These are phyloP conservation scores for Cyclocybe aegerita DNA, from an alignment of 768 basidiomycete genomes.

Conservation along the genomic window DNA sequence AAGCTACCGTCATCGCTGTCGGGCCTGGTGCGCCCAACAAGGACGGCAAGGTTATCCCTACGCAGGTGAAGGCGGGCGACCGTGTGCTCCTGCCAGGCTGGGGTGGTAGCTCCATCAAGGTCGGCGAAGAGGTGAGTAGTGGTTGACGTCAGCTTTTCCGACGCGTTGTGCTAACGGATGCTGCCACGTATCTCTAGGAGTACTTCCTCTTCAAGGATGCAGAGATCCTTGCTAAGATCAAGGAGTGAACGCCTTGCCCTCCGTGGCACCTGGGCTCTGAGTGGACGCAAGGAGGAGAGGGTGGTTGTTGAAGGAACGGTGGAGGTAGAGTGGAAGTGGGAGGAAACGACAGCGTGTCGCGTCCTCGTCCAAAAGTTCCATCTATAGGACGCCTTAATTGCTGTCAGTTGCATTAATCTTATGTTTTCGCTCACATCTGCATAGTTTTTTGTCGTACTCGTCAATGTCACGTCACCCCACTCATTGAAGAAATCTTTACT, in stretches of 20 bases:
- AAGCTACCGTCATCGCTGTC: slow-evolving; percentile 94
- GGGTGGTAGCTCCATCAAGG: slow-evolving; percentile 95
- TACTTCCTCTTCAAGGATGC: slow-evolving; percentile 93
- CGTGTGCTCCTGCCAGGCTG: slow-evolving; percentile 92
- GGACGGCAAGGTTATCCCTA: slow-evolving; percentile 74
- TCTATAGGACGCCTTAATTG: slow-evolving; percentile 4
- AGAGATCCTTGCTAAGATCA: slow-evolving; percentile 95
- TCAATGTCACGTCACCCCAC: slow-evolving; percentile 14
- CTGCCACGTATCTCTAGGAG: slow-evolving; percentile 54
- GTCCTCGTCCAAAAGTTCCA: slow-evolving; percentile 7
- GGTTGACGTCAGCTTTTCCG: not conserved
- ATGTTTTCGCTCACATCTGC: slow-evolving; percentile 18
- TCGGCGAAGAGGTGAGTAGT: slow-evolving; percentile 87
- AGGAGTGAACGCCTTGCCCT: slow-evolving; percentile 56
- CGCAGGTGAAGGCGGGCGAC: slow-evolving; percentile 84
- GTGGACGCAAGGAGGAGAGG: not conserved
- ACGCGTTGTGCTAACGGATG: slow-evolving; percentile 4
- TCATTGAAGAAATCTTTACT: not conserved
- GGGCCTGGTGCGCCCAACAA: slow-evolving; percentile 94
- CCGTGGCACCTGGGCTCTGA: not conserved
- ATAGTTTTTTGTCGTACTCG: slow-evolving; percentile 12
- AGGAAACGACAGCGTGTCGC: not conserved
- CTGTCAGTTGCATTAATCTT: slow-evolving; percentile 20
- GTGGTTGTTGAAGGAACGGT: not conserved
- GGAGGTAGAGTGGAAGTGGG: not conserved